phyloP scores from a whole-genome alignment of 768 basidiomycete genomes.

The Boletus rubroflammeus region DNA sequence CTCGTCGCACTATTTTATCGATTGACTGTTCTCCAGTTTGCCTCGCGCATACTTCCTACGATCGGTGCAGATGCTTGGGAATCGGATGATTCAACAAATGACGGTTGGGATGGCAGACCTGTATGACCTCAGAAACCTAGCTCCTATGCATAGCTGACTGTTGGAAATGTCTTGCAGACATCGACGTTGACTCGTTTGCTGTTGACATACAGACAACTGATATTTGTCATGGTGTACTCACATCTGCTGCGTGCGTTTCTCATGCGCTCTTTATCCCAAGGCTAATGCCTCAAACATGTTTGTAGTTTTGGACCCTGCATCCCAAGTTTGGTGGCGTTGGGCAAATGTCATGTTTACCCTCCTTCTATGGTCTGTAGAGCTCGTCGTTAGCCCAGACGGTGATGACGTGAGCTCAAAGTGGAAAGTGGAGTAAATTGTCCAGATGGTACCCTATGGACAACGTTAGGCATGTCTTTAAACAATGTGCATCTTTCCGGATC shows the following conservation, averaged over 20 bases:
- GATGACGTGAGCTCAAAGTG: conserved; percentile 65
- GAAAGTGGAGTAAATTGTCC: conserved; percentile 58
- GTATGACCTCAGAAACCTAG: conserved; percentile 35
- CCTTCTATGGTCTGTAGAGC: conserved; percentile 77
- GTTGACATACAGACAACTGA: conserved; percentile 77
- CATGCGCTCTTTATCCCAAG: neutral
- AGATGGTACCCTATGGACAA: conserved; percentile 7
- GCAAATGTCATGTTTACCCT: conserved; percentile 86
- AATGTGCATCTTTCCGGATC: conserved; percentile 5
- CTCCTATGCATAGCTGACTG: conserved; percentile 6
- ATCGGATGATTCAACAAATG: conserved; percentile 56
- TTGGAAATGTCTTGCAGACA: conserved; percentile 44
- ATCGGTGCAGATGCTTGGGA: conserved; percentile 83
- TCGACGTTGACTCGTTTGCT: conserved; percentile 71
- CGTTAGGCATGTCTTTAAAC: conserved; percentile 3
- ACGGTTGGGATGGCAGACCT: conserved; percentile 68
- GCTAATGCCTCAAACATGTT: neutral
- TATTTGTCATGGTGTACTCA: conserved; percentile 85
- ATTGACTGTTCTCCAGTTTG: conserved; percentile 74
- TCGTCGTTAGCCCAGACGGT: conserved; percentile 74
- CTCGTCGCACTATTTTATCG: conserved; percentile 77
- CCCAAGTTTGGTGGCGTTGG: conserved; percentile 95
- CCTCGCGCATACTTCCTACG: conserved; percentile 78
- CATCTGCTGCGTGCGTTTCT: conserved; percentile 69
- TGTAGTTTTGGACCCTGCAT: conserved; percentile 79